phyloP scores from a whole-genome alignment of 2,329 filamentous ascomycete species.

The Lecanicillium sp. region DNA sequence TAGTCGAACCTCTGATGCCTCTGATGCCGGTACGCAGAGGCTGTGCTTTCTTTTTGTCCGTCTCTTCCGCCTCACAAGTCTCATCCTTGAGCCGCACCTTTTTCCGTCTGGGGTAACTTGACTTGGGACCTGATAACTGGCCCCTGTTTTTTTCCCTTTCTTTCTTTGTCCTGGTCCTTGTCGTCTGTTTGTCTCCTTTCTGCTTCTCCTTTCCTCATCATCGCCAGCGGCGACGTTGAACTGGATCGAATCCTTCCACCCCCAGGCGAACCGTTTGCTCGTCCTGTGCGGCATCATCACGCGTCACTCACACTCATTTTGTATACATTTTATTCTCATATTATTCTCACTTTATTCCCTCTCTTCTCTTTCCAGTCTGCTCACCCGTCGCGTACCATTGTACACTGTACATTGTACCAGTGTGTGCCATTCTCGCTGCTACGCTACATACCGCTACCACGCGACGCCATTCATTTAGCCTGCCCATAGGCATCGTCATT shows the following conservation, averaged over 20 bases:
- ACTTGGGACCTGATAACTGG: not conserved
- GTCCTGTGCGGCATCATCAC: not conserved
- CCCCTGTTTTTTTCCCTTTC: constrained; percentile 5
- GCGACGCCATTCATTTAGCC: not conserved
- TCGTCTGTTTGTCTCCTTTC: not conserved
- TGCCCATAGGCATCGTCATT: not conserved
- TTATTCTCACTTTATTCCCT: not conserved
- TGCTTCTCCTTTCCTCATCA: not conserved
- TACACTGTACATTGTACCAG: not conserved
- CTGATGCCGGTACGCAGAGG: no score
- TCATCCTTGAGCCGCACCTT: constrained; percentile 4
- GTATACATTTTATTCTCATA: not conserved
- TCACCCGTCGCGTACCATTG: no score
- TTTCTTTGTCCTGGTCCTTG: no score
- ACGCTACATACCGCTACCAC: not conserved
- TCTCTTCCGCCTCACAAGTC: no score
- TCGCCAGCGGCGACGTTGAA: constrained; percentile 3
- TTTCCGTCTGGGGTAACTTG: constrained; percentile 6
- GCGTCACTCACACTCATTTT: constrained; percentile 8
- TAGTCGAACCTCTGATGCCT: no score
- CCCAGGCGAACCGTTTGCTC: no score
- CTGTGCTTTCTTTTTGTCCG: not conserved
- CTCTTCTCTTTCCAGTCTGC: not conserved
- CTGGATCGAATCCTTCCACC: not conserved
- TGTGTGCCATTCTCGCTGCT: not conserved